Conservation (phyloP, 371 early-diverging fungal species). For the Chytridiales sp. region DNA sequence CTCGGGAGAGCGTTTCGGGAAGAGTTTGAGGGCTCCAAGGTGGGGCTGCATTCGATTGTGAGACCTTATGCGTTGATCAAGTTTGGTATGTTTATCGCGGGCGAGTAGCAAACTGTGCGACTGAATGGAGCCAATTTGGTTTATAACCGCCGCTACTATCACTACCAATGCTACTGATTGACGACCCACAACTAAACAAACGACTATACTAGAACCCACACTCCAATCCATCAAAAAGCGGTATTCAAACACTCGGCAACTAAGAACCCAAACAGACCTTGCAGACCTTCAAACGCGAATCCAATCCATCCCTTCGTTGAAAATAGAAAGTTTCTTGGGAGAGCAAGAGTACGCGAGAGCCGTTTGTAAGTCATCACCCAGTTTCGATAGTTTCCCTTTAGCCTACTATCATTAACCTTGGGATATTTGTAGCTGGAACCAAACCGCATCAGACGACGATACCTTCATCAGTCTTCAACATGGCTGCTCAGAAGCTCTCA, state of each 20-base stretch:
- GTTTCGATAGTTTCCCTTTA: too few relatives aligned
- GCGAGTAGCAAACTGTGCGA: too few relatives aligned
- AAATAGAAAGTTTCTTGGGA: too few relatives aligned
- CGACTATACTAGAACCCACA: slow-evolving; percentile 22
- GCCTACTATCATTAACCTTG: too few relatives aligned
- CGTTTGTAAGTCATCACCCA: too few relatives aligned
- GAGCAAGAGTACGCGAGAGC: too few relatives aligned
- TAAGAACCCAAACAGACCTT: slow-evolving; percentile 26
- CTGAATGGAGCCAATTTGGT: too few relatives aligned
- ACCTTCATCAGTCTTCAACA: too few relatives aligned
- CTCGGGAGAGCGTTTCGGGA: slow-evolving; percentile 22
- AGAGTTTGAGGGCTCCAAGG: slow-evolving; percentile 16
- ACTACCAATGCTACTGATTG: not conserved
- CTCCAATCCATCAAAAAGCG: slow-evolving; percentile 36
- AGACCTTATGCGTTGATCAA: slow-evolving; percentile 41
- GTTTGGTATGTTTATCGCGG: slow-evolving; percentile 24
- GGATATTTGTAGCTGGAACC: too few relatives aligned
- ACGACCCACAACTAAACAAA: not conserved
- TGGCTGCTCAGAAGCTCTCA: too few relatives aligned
- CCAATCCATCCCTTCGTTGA: slow-evolving; percentile 3
- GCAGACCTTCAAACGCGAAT: slow-evolving; percentile 23
- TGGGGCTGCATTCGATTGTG: slow-evolving; percentile 1
- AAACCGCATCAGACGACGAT: too few relatives aligned
- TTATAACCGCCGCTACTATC: not conserved
- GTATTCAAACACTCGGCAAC: slow-evolving; percentile 34